Evolutionary conservation across 1,139 yeast species (phyloP), one percentile per base, ranked within the genome.

Genomic region (Suhomyces yuchorum): DNA sequence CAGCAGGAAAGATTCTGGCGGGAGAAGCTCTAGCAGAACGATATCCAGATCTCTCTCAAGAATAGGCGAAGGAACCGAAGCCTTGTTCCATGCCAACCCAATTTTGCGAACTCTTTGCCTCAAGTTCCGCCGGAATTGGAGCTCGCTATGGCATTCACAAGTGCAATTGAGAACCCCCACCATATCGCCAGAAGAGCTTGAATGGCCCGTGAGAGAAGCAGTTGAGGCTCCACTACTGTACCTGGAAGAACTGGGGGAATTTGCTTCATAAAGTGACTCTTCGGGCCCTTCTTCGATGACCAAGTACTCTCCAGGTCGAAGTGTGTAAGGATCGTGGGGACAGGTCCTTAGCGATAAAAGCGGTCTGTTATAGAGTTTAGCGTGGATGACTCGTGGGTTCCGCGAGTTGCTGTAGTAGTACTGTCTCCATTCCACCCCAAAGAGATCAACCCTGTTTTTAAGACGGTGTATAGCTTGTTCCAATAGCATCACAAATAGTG

Each of bases 341-440:
- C 49, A 51, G 0, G 65, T 59, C 15, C 67, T 48, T 46, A 63
- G 54, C 8, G 66, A 51, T 12, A 56, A 36, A 17, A 62, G 51
- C 12, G 47, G 49, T 38, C 54, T 55, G 43, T 56, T 51, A 12
- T 51, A 44, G 40, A 60, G 53, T 44, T 56, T 56, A 6, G 62
- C 52, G 8, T 58, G 61, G 22, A 62, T 55, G n/a, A 62, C 59
- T 6, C 67, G 51, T 3, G 67, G 65, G 45, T 62, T 56, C 14
- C 51, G 53, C 20, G 54, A 54, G 37, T 56, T 56, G 51, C 63
- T 56, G 50, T 63, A 62, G 49, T 56, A 60, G 36, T 53, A 50
- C 41, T 54, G 59, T 36, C 55, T 51, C 47, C 56, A 57, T 37
- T 60, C 57, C 15, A 60, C 55, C 7, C 47, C 38, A 19, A 49